Percentiles rank a stretch among this genome's conserved stretches.
These are phyloP conservation scores for Hyparrhenia diplandra DNA, from an alignment of 176 grass and related monocot genomes.

Conservation along the genomic window DNA sequence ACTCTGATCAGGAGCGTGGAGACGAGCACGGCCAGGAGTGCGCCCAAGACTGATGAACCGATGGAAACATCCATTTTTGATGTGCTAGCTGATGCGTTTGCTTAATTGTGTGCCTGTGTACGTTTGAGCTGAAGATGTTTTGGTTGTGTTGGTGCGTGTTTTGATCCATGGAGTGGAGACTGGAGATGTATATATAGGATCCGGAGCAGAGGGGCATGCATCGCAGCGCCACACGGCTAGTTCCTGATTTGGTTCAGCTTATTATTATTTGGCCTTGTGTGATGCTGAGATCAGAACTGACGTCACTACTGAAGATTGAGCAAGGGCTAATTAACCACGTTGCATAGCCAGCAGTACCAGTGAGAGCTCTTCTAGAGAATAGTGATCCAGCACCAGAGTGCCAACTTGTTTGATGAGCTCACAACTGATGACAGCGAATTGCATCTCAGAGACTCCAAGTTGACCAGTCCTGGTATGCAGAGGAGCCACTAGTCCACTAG, in stretches of 20 bases:
- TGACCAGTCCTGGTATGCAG: neutral
- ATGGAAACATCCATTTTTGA: neutral
- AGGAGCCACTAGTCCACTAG: neutral
- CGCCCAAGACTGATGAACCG: neutral
- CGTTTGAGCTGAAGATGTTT: neutral
- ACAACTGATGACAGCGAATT: neutral
- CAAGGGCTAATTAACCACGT: neutral
- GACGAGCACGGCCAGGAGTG: neutral
- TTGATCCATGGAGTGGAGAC: neutral
- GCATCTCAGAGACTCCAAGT: neutral
- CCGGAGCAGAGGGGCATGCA: neutral
- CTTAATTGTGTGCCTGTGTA: no score
- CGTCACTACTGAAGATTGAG: neutral
- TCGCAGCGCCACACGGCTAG: neutral
- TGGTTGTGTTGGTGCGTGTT: neutral
- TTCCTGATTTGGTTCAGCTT: neutral
- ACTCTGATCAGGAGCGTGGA: neutral
- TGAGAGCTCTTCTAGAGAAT: neutral
- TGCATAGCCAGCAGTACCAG: neutral
- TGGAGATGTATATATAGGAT: neutral
- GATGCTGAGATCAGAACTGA: constrained; percentile 2
- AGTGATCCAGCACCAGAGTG: neutral
- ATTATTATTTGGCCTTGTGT: neutral
- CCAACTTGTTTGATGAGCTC: neutral
- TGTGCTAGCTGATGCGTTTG: neutral